Percentiles rank a stretch among this genome's conserved stretches.
phyloP scores from a whole-genome alignment of 441 rosid species.

The Metrosideros polymorpha region DNA sequence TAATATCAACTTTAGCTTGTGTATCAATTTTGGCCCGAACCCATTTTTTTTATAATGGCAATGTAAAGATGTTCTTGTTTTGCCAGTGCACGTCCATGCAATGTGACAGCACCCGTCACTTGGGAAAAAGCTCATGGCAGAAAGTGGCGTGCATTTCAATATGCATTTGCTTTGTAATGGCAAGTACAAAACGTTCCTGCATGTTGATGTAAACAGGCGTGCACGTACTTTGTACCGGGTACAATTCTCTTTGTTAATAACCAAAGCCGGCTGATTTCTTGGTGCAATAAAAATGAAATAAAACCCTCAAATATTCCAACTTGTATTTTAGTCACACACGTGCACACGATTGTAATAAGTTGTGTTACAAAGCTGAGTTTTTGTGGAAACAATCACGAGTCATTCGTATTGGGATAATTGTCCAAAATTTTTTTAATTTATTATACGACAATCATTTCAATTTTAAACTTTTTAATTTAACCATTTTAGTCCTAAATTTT shows the following conservation, averaged over 20 bases:
- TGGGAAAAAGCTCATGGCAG: not conserved
- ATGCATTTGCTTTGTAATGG: not conserved
- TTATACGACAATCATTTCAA: accelerated
- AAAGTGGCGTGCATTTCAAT: not conserved
- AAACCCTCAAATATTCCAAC: not conserved
- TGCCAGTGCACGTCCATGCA: no score
- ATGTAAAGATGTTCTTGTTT: no score
- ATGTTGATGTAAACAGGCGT: not conserved
- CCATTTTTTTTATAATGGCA: no score
- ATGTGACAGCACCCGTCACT: no score
- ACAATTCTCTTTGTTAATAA: not conserved
- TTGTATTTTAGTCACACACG: not conserved
- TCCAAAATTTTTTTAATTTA: not conserved
- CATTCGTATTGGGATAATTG: accelerated
- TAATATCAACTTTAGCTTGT: not conserved
- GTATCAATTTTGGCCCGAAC: not conserved
- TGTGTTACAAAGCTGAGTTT: not conserved
- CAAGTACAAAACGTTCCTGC: not conserved
- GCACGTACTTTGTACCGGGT: not conserved
- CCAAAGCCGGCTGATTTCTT: not conserved
- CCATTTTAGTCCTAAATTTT: not conserved
- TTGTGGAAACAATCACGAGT: not conserved
- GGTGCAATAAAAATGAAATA: no score
- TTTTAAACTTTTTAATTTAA: not conserved
- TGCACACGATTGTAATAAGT: not conserved